phyloP scores from a whole-genome alignment of 192 early-diverging fungal genomes.

The Rhizophagus prolifer region DNA sequence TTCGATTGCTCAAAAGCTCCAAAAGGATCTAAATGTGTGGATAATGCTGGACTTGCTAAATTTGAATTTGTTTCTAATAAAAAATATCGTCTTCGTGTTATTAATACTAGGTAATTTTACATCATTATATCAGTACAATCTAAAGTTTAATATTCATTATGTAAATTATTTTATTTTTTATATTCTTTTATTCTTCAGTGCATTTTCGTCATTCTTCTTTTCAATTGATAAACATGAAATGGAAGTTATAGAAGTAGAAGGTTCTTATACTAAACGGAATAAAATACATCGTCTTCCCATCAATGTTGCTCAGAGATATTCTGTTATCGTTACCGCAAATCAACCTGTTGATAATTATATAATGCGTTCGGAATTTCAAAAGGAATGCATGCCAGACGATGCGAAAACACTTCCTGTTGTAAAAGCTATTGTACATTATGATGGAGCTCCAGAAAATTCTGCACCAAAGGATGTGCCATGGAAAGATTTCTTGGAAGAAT shows the following conservation, averaged over 20 bases:
- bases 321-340: slow-evolving; percentile 48
- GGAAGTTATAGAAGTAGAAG: slow-evolving; percentile 73
- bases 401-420: slow-evolving; percentile 32
- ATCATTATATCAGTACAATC: not conserved
- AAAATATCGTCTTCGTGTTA: slow-evolving; percentile 60
- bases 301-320: slow-evolving; percentile 50
- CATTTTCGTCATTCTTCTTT: slow-evolving; percentile 62
- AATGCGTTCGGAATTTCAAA: slow-evolving; percentile 45
- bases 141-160: not conserved
- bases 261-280: slow-evolving; percentile 37
- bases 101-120: slow-evolving; percentile 46
- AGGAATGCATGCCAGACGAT: slow-evolving; percentile 34
- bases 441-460: slow-evolving; percentile 34
- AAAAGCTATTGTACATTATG: slow-evolving; percentile 43
- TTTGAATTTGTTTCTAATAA: slow-evolving; percentile 36
- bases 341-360: slow-evolving; percentile 46
- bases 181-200: slow-evolving; percentile 31
- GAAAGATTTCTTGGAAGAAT: slow-evolving; percentile 25
- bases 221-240: slow-evolving; percentile 69
- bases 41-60: slow-evolving; percentile 28
- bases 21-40: slow-evolving; percentile 23
- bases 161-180: not conserved
- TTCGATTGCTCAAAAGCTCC: slow-evolving; percentile 40
- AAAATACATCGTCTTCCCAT: slow-evolving; percentile 42
- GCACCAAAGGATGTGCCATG: slow-evolving; percentile 26